phyloP scores from a whole-genome alignment of 768 basidiomycete species.

The Calocera cornea region DNA sequence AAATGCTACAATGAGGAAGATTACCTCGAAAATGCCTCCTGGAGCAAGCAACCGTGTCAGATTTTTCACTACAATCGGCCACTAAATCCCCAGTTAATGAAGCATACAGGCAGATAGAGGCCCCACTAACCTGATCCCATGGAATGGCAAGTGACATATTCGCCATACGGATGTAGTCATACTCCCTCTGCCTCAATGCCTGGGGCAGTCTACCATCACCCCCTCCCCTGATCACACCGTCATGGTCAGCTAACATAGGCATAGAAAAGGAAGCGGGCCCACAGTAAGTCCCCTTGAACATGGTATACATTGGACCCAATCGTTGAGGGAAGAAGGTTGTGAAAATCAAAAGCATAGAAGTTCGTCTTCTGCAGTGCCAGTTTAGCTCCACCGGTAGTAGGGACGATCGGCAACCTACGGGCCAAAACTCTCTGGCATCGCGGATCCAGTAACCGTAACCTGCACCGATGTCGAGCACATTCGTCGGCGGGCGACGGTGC shows the following conservation, averaged over 20 bases:
- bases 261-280: constrained; percentile 21
- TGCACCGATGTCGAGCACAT: constrained; percentile 63
- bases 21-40: neutral
- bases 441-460: constrained; percentile 57
- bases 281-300: constrained; percentile 53
- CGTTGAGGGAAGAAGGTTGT: constrained; percentile 13
- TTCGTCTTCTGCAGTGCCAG: constrained; percentile 26
- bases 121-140: constrained; percentile 20
- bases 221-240: no score
- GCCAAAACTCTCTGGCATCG: constrained; percentile 52
- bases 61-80: neutral
- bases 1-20: neutral
- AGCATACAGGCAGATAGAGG: neutral
- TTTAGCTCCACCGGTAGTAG: neutral
- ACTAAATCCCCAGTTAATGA: neutral
- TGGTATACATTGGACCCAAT: constrained; percentile 24
- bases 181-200: constrained; percentile 22
- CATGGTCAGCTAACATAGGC: neutral
- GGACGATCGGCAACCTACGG: constrained; percentile 11
- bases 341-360: constrained; percentile 53
- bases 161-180: constrained; percentile 64
- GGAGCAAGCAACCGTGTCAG: neutral
- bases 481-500: constrained; percentile 36
- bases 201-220: neutral
- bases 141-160: constrained; percentile 53